phyloP scores from a whole-genome alignment of 805 yeast genomes.

The Cyberlindnera lachancei region DNA sequence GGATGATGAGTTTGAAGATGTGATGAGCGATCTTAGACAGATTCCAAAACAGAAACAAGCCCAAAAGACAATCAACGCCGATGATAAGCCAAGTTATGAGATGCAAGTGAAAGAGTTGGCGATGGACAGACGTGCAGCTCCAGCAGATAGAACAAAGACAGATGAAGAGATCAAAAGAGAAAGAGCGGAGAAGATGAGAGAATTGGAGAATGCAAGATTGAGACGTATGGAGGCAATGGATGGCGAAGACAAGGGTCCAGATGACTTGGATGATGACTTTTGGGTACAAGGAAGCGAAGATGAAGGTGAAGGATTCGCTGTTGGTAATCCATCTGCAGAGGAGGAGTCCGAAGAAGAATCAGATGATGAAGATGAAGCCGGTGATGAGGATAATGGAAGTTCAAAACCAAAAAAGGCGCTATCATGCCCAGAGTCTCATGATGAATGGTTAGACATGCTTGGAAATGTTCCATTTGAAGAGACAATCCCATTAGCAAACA shows the following conservation, averaged over 20 bases:
- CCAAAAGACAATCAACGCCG: constrained; percentile 22
- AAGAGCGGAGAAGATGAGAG: constrained; percentile 49
- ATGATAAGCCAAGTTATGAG: constrained; percentile 47
- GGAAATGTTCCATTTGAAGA: constrained; percentile 30
- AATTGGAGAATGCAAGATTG: constrained; percentile 59
- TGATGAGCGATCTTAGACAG: constrained; percentile 46
- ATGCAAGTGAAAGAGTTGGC: constrained; percentile 57
- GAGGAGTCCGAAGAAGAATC: constrained; percentile 22
- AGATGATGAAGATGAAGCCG: too few relatives aligned
- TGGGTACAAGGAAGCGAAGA: constrained; percentile 53
- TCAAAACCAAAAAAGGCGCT: constrained; percentile 10
- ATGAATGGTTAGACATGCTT: constrained; percentile 33
- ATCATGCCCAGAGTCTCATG: constrained; percentile 43
- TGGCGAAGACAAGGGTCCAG: constrained; percentile 45
- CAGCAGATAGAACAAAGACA: constrained; percentile 76
- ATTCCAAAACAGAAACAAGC: constrained; percentile 24
- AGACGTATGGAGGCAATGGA: constrained; percentile 69
- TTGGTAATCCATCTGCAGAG: constrained; percentile 24
- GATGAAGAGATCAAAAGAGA: constrained; percentile 61
- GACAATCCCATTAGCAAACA: constrained; percentile 41
- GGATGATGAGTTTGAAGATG: constrained; percentile 67
- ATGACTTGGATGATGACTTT: constrained; percentile 60
- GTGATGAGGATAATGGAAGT: constrained; percentile 8
- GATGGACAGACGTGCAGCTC: constrained; percentile 69
- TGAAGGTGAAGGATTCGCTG: constrained; percentile 37